Conservation (phyloP, 2,329 filamentous ascomycete species). For the Didymella lethalis region DNA sequence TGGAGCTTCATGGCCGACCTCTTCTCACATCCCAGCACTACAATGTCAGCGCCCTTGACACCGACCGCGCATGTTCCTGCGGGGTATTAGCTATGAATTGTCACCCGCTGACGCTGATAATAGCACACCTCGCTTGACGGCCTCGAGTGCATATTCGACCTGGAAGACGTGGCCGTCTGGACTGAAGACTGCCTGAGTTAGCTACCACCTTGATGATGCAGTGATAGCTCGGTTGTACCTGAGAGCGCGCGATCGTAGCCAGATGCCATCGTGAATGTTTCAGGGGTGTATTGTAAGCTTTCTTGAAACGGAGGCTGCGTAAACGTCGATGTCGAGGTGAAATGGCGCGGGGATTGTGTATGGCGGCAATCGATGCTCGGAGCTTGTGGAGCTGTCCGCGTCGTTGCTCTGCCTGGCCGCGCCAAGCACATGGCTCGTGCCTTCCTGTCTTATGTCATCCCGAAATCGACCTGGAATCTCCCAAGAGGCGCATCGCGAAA, state of each 20-base stretch:
- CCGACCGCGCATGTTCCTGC: slow-evolving; percentile 95
- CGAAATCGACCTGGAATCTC: slow-evolving; percentile 24
- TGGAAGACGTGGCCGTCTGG: slow-evolving; percentile 99
- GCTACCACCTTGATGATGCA: slow-evolving; percentile 30
- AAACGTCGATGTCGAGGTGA: slow-evolving; percentile 8
- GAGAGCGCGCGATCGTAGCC: slow-evolving; percentile 99
- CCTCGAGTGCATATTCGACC: slow-evolving; percentile 98
- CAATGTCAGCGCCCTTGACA: slow-evolving; percentile 92
- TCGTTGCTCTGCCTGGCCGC: slow-evolving; percentile 48
- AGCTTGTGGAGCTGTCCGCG: slow-evolving; percentile 51
- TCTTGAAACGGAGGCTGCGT: slow-evolving; percentile 1
- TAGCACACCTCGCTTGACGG: slow-evolving; percentile 90
- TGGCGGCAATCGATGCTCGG: slow-evolving; percentile 33
- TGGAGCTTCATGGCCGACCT: slow-evolving; percentile 99
- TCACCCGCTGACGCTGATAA: neutral
- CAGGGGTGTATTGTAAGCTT: neutral
- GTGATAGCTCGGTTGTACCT: slow-evolving; percentile 67
- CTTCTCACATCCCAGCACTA: slow-evolving; percentile 98
- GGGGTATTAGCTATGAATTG: slow-evolving; percentile 26
- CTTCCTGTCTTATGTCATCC: slow-evolving; percentile 37
- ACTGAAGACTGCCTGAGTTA: slow-evolving; percentile 78
- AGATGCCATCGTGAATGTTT: slow-evolving; percentile 73
- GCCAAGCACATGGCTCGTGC: slow-evolving; percentile 45
- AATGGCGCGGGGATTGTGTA: slow-evolving; percentile 24
- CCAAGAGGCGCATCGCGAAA: slow-evolving; percentile 24